Evolutionary conservation across 768 basidiomycete species (phyloP), one percentile per base, ranked within the genome.

Genomic region (Suillus paluster): DNA sequence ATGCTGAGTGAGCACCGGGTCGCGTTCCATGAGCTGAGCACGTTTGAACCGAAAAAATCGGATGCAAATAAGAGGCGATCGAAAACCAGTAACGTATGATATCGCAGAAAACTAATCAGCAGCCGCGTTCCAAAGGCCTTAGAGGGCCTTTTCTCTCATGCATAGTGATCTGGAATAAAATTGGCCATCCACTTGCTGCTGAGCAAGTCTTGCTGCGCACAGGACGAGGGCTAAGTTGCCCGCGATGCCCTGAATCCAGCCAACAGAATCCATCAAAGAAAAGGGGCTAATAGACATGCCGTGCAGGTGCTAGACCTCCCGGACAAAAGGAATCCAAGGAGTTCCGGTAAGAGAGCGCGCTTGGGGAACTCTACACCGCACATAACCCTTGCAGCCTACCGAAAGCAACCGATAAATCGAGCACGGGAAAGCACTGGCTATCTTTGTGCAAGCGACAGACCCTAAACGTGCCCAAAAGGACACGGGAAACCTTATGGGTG

Each of bases 321-420:
- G 58, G 19, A 45, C 60, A 36, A 58, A 58, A 59, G 56, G 34
- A 58, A 25, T 36, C 25, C 23, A 44, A 61, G 56, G 60, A 58
- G 41, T 52, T 44, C 34, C 33, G 58, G 27, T 1, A 33, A 45
- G 33, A 7, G 42, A 44, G 60, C 30, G 19, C 15, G 36, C 36
- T 39, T 19, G 25, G 54, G 54, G 23, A 38, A 55, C 17, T 39
- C 25, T 55, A 14, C 54, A 38, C 25, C 38, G 4, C 42, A 19
- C 53, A 21, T n/a, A 55, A 9, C 7, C 12, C n/a, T 25, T 30
- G 45, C 50, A 50, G 39, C 9, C 7, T 34, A 56, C 59, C 27
- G 38, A 56, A 36, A 34, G 38, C 54, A 14, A 21, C 53, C 59
- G 59, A 60, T 39, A 30, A 30, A 27, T 7, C 9, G 34, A 41